Evolutionary conservation across 257 asterid species (phyloP).

Genomic region (Paraleonurus japonicus): DNA sequence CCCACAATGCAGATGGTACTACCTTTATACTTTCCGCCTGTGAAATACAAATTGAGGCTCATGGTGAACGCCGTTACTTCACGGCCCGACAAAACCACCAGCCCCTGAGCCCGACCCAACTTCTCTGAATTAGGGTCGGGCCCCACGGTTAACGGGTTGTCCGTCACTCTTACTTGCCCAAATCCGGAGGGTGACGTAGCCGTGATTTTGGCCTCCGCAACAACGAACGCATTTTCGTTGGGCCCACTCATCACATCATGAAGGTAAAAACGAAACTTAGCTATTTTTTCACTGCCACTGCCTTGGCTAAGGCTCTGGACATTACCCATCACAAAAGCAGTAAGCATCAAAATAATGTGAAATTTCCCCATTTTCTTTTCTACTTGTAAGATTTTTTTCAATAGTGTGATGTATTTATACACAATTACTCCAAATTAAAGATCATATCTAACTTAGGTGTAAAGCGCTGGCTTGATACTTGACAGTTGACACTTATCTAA

Average conservation of each 20-base stretch:
- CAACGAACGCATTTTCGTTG: slow-evolving; percentile 6
- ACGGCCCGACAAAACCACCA: not conserved
- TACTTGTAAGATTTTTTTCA: too few species aligned
- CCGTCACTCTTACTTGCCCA: slow-evolving; percentile 4
- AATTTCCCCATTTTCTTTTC: not conserved
- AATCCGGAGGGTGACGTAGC: not conserved
- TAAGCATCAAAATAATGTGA: not conserved
- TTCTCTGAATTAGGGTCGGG: not conserved
- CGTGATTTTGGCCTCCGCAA: not conserved
- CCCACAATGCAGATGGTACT: not conserved
- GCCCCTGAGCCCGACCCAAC: slow-evolving; percentile 14
- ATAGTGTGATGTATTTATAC: too few species aligned
- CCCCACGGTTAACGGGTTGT: not conserved
- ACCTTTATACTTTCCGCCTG: not conserved
- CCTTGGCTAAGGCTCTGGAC: not conserved
- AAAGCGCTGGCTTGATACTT: too few species aligned
- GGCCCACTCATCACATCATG: slow-evolving; percentile 1
- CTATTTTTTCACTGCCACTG: not conserved
- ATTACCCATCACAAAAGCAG: not conserved
- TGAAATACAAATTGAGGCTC: not conserved
- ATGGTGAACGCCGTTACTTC: not conserved
- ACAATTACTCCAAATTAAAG: too few species aligned
- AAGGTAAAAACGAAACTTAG: not conserved
- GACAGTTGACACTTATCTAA: too few species aligned
- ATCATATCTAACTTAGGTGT: too few species aligned